Base-by-base conservation (phyloP, 2,329 filamentous ascomycete species). In the Trichocomaceae sp. region DNA sequence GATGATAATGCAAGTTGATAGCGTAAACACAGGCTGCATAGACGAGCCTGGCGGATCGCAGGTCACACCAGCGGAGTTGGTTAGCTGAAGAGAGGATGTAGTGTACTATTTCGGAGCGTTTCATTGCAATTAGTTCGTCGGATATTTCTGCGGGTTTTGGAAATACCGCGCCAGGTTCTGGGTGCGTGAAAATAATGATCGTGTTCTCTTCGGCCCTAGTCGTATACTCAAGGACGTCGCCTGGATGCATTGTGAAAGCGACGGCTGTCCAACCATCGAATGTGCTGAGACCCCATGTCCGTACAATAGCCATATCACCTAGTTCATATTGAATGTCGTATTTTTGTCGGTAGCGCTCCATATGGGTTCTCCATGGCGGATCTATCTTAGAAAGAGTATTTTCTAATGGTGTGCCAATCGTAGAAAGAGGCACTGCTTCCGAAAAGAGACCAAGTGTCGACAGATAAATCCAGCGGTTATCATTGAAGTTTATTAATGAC, bases 141-240 rank as follows among this genome's bases (percentile, higher is more conserved):
- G 63, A 64, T 19, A 50, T 37, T 8, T 60, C 55, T 6, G 62
- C 56, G 5, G 53, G 55, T 26, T 60, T 54, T 2, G 57, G 53
- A 7, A 58, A 42, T 17, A 59, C 47, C 5, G 58, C 54, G 19
- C 10, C 57, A 51, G 47, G 59, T 5, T 65, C 55, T 54, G 60
- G 29, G 10, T 58, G 56, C 19, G 63, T 61, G 54, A 76, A 73
- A 1, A 72, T 55, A 8, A 80, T 59, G 0, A 63, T 70, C 1
- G 69, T 65, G n/a, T 66, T 65, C 52, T 80, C 74, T 23, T 77
- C 73, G 3, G 74, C 71, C 7, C 72, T 65, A 6, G 77, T 77
- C 0, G 74, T 73, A 61, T 83, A 83, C 57, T 83, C 79, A 13
- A 83, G 69, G 69, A 79, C 77, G 62, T 83, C 77, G 3, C 75